These are phyloP conservation scores for Pythium periplocum DNA, from an alignment of 352 stramenopile species.

Conservation along the genomic window DNA sequence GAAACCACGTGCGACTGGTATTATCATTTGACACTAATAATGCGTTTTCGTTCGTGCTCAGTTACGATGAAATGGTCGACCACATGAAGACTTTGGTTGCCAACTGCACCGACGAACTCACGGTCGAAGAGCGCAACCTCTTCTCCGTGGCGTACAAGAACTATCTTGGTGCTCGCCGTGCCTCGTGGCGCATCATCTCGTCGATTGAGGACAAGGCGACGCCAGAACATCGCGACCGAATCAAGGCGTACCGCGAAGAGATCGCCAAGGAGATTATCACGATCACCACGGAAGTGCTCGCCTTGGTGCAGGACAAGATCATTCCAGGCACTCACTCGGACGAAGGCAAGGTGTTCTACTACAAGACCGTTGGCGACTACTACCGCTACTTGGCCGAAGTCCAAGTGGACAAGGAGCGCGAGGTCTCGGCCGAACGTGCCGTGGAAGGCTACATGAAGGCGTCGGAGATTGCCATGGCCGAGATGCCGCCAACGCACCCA, in stretches of 20 bases:
- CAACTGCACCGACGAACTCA: slow-evolving; percentile 16
- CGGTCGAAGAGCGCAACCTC: slow-evolving; percentile 33
- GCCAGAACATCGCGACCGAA: slow-evolving; percentile 2
- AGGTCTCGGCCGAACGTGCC: slow-evolving; percentile 1
- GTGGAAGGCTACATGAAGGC: slow-evolving; percentile 9
- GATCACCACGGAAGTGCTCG: slow-evolving; percentile 81
- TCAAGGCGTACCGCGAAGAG: slow-evolving; percentile 17
- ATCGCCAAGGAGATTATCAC: slow-evolving; percentile 23
- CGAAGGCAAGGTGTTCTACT: slow-evolving; percentile 95
- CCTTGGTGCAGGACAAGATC: slow-evolving; percentile 89
- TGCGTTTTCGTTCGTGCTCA: too few relatives aligned
- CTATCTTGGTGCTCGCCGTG: slow-evolving; percentile 18
- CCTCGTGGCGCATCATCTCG: slow-evolving; percentile 22
- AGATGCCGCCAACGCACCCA: slow-evolving; percentile 24
- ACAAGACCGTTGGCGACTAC: slow-evolving; percentile 89
- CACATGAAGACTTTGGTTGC: slow-evolving; percentile 21
- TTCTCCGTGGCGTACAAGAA: slow-evolving; percentile 30
- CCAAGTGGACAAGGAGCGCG: slow-evolving; percentile 7
- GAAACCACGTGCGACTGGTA: too few relatives aligned
- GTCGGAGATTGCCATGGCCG: slow-evolving; percentile 10
- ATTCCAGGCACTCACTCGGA: slow-evolving; percentile 88
- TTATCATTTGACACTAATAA: too few relatives aligned
- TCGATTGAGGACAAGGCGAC: slow-evolving; percentile 37
- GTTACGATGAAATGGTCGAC: slow-evolving; percentile 21
- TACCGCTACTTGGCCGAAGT: slow-evolving; percentile 16